phyloP scores from a whole-genome alignment of 2,329 filamentous ascomycete species.

The Pleoardoris graminearum region DNA sequence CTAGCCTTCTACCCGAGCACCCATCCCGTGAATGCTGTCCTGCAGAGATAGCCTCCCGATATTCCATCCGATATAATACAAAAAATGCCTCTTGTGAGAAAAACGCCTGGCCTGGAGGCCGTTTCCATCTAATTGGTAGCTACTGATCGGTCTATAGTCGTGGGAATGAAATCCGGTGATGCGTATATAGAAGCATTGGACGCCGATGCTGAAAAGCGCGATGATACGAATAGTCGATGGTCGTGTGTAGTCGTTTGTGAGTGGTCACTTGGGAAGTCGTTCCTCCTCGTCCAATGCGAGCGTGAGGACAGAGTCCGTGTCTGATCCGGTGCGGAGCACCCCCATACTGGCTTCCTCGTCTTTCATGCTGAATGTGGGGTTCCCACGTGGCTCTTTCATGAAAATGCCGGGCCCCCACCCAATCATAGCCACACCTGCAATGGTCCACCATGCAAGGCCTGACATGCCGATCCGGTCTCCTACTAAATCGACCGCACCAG shows the following conservation, averaged over 20 bases:
- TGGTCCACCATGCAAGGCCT: conserved; percentile 92
- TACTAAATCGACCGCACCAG: conserved; percentile 79
- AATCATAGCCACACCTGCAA: conserved; percentile 71
- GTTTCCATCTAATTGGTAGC: conserved; percentile 9
- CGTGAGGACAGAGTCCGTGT: conserved; percentile 39
- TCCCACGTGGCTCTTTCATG: conserved; percentile 67
- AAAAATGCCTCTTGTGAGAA: conserved; percentile 13
- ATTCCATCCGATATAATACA: conserved; percentile 7
- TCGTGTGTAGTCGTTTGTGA: conserved; percentile 14
- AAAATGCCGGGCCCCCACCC: conserved; percentile 58
- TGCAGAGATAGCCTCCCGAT: conserved; percentile 18
- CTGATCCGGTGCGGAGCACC: too few relatives aligned
- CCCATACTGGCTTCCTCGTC: conserved; percentile 40
- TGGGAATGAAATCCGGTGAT: conserved; percentile 20
- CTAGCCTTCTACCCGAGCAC: conserved; percentile 7
- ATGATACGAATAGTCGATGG: conserved; percentile 15
- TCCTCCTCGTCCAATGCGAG: conserved; percentile 36
- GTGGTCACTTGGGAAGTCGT: conserved; percentile 35
- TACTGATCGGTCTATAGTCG: conserved; percentile 15
- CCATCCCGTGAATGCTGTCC: conserved; percentile 14
- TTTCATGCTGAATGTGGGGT: conserved; percentile 25
- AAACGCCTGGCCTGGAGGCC: conserved; percentile 12
- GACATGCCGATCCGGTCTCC: conserved; percentile 82
- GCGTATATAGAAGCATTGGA: conserved; percentile 11
- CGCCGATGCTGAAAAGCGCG: conserved; percentile 3